phyloP scores from a whole-genome alignment of 2,329 filamentous ascomycete genomes.

The Orbilia ellipsospora region DNA sequence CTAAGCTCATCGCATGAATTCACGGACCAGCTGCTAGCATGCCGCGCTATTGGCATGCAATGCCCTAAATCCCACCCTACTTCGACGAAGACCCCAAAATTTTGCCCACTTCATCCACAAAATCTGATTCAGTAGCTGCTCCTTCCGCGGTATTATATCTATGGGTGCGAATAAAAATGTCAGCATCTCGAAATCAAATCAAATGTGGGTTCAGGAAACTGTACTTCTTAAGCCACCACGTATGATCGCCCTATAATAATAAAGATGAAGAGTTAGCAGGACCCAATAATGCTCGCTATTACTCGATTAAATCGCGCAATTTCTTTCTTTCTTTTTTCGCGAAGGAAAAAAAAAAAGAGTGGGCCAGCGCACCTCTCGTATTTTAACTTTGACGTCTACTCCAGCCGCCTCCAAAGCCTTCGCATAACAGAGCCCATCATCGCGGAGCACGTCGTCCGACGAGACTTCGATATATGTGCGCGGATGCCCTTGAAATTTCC shows the following conservation, averaged over 20 bases:
- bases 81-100: too few relatives aligned
- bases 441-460: conserved; percentile 68
- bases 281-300: conserved; percentile 29
- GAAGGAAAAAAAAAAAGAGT: not conserved
- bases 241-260: conserved; percentile 62
- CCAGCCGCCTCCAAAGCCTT: conserved; percentile 63
- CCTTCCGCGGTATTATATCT: conserved; percentile 59
- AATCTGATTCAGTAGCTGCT: conserved; percentile 64
- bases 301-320: conserved; percentile 51
- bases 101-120: conserved; percentile 62
- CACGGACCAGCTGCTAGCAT: not conserved
- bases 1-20: conserved; percentile 38
- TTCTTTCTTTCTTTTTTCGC: conserved; percentile 1
- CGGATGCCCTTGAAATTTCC: conserved; percentile 58
- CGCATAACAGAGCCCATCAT: conserved; percentile 67
- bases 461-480: conserved; percentile 67
- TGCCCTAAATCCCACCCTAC: too few relatives aligned
- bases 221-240: conserved; percentile 65
- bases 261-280: conserved; percentile 14
- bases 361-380: conserved; percentile 65
- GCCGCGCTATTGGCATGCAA: not conserved
- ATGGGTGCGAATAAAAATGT: conserved; percentile 21
- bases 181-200: conserved; percentile 22
- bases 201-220: conserved; percentile 29
- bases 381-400: conserved; percentile 63